Evolutionary conservation across 495 filamentous ascomycete species (phyloP).

Genomic region (Hypoxylon lienhwacheense): DNA sequence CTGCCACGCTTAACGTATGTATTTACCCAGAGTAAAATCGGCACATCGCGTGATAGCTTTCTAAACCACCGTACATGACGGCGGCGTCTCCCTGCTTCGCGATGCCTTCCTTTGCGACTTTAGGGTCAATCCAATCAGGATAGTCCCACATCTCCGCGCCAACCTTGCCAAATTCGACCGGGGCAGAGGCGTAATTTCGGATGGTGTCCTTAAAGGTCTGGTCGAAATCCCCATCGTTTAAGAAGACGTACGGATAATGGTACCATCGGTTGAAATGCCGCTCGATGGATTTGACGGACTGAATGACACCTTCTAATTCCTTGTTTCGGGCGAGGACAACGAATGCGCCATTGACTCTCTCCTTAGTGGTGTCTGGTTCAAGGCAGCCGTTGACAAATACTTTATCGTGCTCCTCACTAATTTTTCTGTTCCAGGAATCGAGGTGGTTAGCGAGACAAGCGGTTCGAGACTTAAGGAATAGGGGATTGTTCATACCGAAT

Average conservation of each 20-base stretch:
- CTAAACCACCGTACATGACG: constrained; percentile 99
- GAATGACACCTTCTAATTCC: constrained; percentile 92
- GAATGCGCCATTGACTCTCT: constrained; percentile 87
- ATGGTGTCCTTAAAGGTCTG: constrained; percentile 86
- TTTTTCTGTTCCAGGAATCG: constrained; percentile 65
- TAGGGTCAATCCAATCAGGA: constrained; percentile 92
- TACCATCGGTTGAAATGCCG: constrained; percentile 99
- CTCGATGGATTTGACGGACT: constrained; percentile 97
- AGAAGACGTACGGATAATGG: constrained; percentile 97
- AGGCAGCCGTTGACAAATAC: constrained; percentile 91
- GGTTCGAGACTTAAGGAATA: background rate
- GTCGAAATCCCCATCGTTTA: constrained; percentile 98
- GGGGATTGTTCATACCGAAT: constrained; percentile 73
- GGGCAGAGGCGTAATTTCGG: constrained; percentile 80
- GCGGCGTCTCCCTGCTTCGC: constrained; percentile 93
- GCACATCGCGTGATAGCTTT: constrained; percentile 98
- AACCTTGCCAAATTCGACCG: constrained; percentile 94
- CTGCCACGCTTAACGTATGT: background rate
- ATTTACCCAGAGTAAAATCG: constrained; percentile 95
- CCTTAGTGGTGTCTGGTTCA: constrained; percentile 63
- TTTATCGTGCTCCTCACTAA: constrained; percentile 95
- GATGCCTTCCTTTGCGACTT: constrained; percentile 93
- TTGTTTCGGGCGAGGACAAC: constrained; percentile 96
- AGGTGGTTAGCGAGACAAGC: background rate
- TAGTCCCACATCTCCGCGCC: constrained; percentile 91